phyloP scores from a whole-genome alignment of 148 eudicot genomes.

The Limonium bicolor region DNA sequence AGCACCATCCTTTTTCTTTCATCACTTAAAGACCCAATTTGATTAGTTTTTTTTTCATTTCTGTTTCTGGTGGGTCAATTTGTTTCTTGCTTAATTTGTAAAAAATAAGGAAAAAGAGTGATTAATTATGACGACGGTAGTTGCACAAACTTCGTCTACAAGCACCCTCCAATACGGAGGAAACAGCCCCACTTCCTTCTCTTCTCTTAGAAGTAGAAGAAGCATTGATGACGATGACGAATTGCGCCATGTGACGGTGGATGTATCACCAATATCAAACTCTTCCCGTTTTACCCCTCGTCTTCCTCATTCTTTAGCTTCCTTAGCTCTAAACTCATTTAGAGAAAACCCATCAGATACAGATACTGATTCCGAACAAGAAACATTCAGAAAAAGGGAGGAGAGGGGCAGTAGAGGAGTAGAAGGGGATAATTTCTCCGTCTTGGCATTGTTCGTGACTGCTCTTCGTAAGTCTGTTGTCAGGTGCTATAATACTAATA shows the following conservation, averaged over 20 bases:
- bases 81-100: no score
- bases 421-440: slow-evolving; percentile 25
- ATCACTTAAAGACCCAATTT: slow-evolving; percentile 3
- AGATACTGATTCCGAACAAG: slow-evolving; percentile 8
- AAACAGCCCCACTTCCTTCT: not conserved
- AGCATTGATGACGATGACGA: no score
- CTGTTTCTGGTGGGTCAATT: not conserved
- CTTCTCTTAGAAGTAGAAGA: no score
- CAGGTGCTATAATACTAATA: slow-evolving; percentile 23
- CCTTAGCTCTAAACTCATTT: slow-evolving; percentile 8
- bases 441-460: slow-evolving; percentile 36
- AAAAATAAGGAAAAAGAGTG: slow-evolving; percentile 15
- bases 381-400: slow-evolving; percentile 14
- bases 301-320: slow-evolving; percentile 4
- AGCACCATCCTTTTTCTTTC: not conserved
- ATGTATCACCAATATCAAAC: not conserved
- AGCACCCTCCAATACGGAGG: slow-evolving; percentile 20
- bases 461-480: slow-evolving; percentile 47
- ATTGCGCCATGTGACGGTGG: not conserved
- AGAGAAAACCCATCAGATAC: slow-evolving; percentile 7
- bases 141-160: slow-evolving; percentile 42
- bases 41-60: not conserved
- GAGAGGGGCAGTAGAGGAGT: not conserved
- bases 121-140: slow-evolving; percentile 18
- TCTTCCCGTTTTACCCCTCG: slow-evolving; percentile 5